A percentile compares a stretch with the other conserved stretches of the same genome.
These are phyloP conservation scores for Castanospermum australe DNA, from an alignment of 306 rosid genomes.

Conservation along the genomic window DNA sequence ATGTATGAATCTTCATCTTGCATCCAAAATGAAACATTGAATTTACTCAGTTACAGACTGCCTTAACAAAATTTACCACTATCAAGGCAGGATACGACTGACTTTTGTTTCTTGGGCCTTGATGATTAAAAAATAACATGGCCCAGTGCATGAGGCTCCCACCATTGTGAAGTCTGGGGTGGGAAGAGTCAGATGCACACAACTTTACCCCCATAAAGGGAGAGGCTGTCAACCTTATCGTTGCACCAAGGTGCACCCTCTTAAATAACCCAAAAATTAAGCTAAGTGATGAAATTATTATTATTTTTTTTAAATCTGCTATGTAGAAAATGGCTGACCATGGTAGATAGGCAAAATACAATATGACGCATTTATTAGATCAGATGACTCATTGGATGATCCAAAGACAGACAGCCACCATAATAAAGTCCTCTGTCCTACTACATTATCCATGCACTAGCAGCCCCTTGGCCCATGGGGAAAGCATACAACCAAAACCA, in stretches of 20 bases:
- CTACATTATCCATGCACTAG: not conserved
- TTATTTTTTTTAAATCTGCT: not conserved
- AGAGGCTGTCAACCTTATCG: not conserved
- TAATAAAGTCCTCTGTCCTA: not conserved
- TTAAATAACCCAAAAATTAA: not conserved
- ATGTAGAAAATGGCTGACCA: not conserved
- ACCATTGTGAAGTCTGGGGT: not conserved
- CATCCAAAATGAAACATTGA: not conserved
- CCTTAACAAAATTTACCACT: not conserved
- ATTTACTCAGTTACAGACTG: constrained; percentile 1
- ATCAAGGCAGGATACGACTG: not conserved
- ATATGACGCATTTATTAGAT: constrained; percentile 12
- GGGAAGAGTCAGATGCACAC: not conserved
- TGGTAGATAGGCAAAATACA: not conserved
- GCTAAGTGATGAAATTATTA: not conserved
- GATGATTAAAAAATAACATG: not conserved
- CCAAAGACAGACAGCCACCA: not conserved
- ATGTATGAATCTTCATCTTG: not conserved
- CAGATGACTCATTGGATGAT: not conserved
- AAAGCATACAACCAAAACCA: not conserved
- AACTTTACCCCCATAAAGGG: not conserved
- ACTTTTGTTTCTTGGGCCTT: not conserved
- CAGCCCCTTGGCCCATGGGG: not conserved
- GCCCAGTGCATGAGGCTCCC: not conserved
- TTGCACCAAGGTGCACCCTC: not conserved